phyloP scores from a whole-genome alignment of 768 basidiomycete genomes.

The Russula olivacea region DNA sequence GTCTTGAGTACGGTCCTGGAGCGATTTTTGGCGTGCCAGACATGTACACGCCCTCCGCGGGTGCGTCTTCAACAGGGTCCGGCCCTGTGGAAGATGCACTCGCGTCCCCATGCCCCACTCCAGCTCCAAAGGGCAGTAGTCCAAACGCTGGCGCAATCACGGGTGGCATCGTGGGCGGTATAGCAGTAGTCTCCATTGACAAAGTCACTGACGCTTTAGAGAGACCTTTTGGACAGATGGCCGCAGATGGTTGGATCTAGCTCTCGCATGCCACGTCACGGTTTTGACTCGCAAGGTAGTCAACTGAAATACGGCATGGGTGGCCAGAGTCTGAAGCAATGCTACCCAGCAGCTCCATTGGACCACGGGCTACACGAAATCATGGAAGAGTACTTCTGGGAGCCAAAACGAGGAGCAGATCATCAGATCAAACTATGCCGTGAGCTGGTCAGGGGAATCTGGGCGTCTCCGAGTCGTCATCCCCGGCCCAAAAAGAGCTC shows the following conservation, averaged over 20 bases:
- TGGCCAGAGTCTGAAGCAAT: background rate
- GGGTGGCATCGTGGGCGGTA: background rate
- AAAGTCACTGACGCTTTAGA: background rate
- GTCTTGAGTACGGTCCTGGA: too few species aligned
- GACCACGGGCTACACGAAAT: background rate
- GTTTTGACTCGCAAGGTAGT: too few species aligned
- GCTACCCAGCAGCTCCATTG: background rate
- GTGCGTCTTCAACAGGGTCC: too few species aligned
- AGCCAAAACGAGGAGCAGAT: background rate
- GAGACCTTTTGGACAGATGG: background rate
- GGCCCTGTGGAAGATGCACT: too few species aligned
- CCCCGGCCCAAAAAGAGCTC: background rate
- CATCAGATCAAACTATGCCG: background rate
- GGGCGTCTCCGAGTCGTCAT: background rate
- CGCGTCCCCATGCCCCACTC: too few species aligned
- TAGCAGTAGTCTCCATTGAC: background rate
- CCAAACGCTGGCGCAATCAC: background rate
- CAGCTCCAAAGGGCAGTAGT: background rate
- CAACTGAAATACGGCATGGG: too few species aligned
- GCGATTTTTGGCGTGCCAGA: too few species aligned
- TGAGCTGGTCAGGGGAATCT: background rate
- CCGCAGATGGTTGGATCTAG: background rate
- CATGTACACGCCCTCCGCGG: too few species aligned
- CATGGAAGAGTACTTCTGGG: background rate
- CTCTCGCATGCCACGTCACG: background rate